A percentile compares a stretch with the other conserved stretches of the same genome.
phyloP scores from a whole-genome alignment of 2,329 filamentous ascomycete species.

The Phyllosticta ampelicida region DNA sequence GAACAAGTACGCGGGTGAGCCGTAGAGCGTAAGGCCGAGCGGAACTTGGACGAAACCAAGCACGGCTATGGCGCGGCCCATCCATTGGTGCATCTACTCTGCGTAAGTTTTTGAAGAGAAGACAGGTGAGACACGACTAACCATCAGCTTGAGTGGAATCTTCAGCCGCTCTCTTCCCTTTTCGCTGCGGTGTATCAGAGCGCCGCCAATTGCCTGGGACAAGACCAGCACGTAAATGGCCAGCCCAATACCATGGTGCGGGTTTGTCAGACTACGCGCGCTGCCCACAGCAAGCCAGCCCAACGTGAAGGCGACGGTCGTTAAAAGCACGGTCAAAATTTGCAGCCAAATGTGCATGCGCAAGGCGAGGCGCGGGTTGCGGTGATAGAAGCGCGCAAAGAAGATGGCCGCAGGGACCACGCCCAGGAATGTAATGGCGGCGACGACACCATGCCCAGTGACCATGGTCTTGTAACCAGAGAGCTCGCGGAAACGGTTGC shows the following conservation, averaged over 20 bases:
- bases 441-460: conserved; percentile 60
- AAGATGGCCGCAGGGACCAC: conserved; percentile 66
- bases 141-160: conserved; percentile 48
- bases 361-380: conserved; percentile 50
- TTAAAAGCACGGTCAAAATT: conserved; percentile 54
- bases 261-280: conserved; percentile 61
- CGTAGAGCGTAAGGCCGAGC: conserved; percentile 81
- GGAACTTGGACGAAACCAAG: conserved; percentile 81
- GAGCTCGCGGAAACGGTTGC: conserved; percentile 62
- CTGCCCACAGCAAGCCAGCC: conserved; percentile 72
- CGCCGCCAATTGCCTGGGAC: conserved; percentile 59
- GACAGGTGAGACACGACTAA: conserved; percentile 23
- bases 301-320: conserved; percentile 61
- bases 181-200: conserved; percentile 47
- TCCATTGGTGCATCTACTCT: conserved; percentile 69
- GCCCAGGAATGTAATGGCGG: conserved; percentile 61
- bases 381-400: conserved; percentile 58
- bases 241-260: conserved; percentile 74
- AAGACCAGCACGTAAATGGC: conserved; percentile 66
- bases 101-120: neutral
- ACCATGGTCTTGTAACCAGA: conserved; percentile 61
- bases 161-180: conserved; percentile 42
- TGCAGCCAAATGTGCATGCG: conserved; percentile 66
- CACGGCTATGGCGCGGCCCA: conserved; percentile 65
- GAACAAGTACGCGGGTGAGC: conserved; percentile 75